Base-by-base conservation (phyloP, 495 filamentous ascomycete genomes). In the Physcia stellaris region DNA sequence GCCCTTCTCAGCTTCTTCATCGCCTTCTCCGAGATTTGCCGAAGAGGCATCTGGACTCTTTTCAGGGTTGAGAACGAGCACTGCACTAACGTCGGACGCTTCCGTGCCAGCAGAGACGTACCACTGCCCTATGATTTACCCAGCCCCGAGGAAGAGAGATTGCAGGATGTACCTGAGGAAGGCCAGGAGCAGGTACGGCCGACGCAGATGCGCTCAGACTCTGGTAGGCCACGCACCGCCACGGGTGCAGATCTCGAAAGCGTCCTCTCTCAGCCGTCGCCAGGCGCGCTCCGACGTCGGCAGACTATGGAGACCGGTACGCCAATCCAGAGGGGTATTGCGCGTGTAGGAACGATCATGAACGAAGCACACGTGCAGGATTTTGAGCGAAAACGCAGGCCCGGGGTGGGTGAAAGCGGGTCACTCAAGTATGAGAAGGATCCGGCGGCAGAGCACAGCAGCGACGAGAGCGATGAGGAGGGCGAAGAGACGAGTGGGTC, bases 51-150 rank as follows among this genome's bases (percentile, higher is more conserved):
- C 36, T 98, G 90, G 90, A 73, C 77, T 1, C 61, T 96, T 7
- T 84, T 96, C 50, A 83, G 90, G 20, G 86, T 98, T 27, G 90
- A 98, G 57, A 98, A 98, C 52, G 90, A 98, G 46, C 87, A 95
- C 55, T 90, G 83, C 58, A 75, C 73, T 6, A 93, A 93, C 49
- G 85, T 94, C 15, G 71, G 76, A 22, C 71, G 80, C 42, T 86
- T 87, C 67, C 80, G 86, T 26, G 86, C 86, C 4, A 78, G 71
- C 2, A 64, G 86, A 13, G 85, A 94, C 49, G 65, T 86, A 1
- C 81, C 83, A 0, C 63, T 94, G 1, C 86, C 86, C 0, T 94
- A 92, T 51, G 58, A 72, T 2, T 42, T 86, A n/a, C 32, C 41
- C 53, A 12, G 37, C 40, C 52, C 38, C 41, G 51, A 5, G 20